Evolutionary conservation across 345 rosid genomes (phyloP), one percentile per base, ranked within the genome.

Genomic region (Salix caprea): DNA sequence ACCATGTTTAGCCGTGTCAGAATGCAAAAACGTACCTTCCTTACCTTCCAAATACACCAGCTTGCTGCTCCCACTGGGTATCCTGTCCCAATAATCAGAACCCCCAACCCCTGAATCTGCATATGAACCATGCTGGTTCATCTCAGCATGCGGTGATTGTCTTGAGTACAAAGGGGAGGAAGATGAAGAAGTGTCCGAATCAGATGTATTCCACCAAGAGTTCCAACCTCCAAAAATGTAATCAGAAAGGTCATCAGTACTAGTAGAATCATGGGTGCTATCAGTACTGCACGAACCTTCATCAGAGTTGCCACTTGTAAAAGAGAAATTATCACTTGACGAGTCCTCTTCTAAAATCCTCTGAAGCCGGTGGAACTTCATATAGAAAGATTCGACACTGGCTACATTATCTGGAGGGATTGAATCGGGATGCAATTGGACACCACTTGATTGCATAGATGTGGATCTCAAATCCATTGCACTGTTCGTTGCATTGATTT

Each of bases 211-310:
- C 82, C 85, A 81, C 85, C 86, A 82, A 10, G 87, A 56, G 82
- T 86, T 87, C 82, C 88, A 88, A 11, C 87, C 87, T 68, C 94
- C 93, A 62, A 86, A 88, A 75, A 86, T 81, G 79, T 77, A 86
- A 73, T 96, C 99, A 40, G 94, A 86, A 52, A 89, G 82, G 64
- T 96, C 99, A 26, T 96, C 99, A 6, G 83, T 75, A 75, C 96
- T 84, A 40, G 88, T 71, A 26, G 95, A 90, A 73, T 85, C 93
- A 65, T 83, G 87, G 70, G 88, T 89, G 81, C 94, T 90, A 26
- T 94, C 96, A 4, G 98, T 91, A 84, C 97, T 91, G 86, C 91
- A 91, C 24, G 97, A 91, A 61, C 96, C 91, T 83, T 92, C 94
- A 77, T 92, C 98, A 1, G 98, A 94, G 77, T 87, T 90, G 85